Conservation (phyloP, 495 filamentous ascomycete genomes). For the Neurospora sp. region DNA sequence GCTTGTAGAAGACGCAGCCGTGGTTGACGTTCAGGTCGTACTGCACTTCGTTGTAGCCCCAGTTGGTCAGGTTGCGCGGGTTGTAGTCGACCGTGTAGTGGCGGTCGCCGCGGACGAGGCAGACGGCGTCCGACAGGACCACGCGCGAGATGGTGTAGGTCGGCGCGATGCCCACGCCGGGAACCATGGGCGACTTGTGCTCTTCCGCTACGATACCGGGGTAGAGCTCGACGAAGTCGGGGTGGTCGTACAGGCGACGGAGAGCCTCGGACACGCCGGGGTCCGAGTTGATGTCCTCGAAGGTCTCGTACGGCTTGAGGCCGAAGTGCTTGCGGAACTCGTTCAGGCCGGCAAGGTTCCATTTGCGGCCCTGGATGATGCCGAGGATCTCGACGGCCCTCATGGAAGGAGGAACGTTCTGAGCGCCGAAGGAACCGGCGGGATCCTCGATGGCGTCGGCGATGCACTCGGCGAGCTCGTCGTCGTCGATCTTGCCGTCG, state of each 20-base stretch:
- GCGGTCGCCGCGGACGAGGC: slow-evolving; percentile 75
- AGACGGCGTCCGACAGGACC: slow-evolving; percentile 77
- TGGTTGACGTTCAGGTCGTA: slow-evolving; percentile 54
- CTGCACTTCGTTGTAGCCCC: slow-evolving; percentile 48
- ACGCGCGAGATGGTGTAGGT: slow-evolving; percentile 76
- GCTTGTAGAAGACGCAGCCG: slow-evolving; percentile 79
- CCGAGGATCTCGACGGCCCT: slow-evolving; percentile 73
- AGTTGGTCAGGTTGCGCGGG: slow-evolving; percentile 69
- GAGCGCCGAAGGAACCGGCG: slow-evolving; percentile 57
- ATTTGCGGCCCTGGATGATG: slow-evolving; percentile 72
- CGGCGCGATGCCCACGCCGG: slow-evolving; percentile 72
- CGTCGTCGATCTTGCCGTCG: slow-evolving; percentile 51
- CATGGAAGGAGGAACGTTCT: slow-evolving; percentile 64
- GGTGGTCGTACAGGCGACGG: slow-evolving; percentile 65
- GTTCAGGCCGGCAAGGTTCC: slow-evolving; percentile 77
- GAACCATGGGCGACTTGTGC: slow-evolving; percentile 59
- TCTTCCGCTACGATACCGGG: slow-evolving; percentile 76
- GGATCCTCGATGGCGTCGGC: slow-evolving; percentile 53
- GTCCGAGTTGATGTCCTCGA: slow-evolving; percentile 79
- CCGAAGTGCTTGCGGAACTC: slow-evolving; percentile 80
- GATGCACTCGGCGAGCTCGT: slow-evolving; percentile 60
- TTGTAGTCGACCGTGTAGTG: slow-evolving; percentile 74
- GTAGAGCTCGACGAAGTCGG: slow-evolving; percentile 65
- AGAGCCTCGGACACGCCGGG: slow-evolving; percentile 62
- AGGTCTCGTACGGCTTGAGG: slow-evolving; percentile 61